Evolutionary conservation across 2,329 filamentous ascomycete genomes (phyloP), one percentile per base, ranked within the genome.

Genomic region (Paraphaeosphaeria minitans): DNA sequence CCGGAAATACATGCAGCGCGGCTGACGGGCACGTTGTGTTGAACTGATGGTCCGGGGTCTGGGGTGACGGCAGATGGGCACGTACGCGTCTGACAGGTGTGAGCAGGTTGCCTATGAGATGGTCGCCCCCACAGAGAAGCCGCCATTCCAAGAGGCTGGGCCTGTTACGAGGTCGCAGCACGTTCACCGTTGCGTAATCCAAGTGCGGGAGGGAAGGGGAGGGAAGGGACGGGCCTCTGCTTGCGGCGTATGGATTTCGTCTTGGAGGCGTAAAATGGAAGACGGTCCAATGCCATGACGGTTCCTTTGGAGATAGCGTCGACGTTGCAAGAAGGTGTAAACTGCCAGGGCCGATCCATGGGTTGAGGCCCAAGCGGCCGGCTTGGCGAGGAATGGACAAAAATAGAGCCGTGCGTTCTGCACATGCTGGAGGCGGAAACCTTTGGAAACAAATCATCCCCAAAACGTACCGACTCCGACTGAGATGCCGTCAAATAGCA

Each of bases 11-110:
- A 53, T 53, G 58, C 53, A 59, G 37, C 58, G 55, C 59, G 59
- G 58, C 53, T 54, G 66, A 60, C 58, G 52, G 24, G 53, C 55
- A 60, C 66, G 56, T 31, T 39, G 54, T 47, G 51, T 51, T 48
- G 68, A 67, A 68, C 67, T 51, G 57, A 50, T 67, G 68, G 68
- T 52, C 67, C 58, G 55, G 63, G 64, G 64, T 64, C 45, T 56
- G 39, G 53, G 57, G 46, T 53, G 51, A n/a, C 16, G 37, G 37
- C 37, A 39, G 37, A 39, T 54, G 48, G 47, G 39, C 45, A 58
- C 46, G 31, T 46, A 16, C 35, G 56, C 46, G 41, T 55, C 46
- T 48, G 31, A 46, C 48, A 45, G 51, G 27, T 33, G 51, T 21
- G n/a, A 21, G 33, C 53, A 51, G 21, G 14, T 46, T 33, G 50